A percentile compares a stretch with the other conserved stretches of the same genome.
Conservation (phyloP, 306 rosid genomes). For the Cucumis cinereus region DNA sequence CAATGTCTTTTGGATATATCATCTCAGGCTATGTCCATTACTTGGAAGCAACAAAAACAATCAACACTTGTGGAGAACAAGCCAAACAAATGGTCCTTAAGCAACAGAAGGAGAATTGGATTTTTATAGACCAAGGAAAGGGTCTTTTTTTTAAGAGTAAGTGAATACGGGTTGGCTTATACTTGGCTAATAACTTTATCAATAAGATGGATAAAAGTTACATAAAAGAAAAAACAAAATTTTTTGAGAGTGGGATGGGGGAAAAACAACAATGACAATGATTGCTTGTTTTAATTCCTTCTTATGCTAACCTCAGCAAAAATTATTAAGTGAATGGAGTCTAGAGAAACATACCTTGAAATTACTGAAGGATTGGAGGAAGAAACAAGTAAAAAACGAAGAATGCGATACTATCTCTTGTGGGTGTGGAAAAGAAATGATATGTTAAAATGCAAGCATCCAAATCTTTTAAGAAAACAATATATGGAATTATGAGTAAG, state of each 20-base stretch:
- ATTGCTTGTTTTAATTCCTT: background rate
- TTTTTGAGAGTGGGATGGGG: background rate
- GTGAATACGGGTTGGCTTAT: too few species aligned
- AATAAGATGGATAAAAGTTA: too few species aligned
- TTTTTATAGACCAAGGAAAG: background rate
- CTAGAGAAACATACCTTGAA: background rate
- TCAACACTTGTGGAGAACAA: background rate
- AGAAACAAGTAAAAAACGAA: background rate
- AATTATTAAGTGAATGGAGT: background rate
- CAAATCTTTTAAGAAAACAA: constrained; percentile 41
- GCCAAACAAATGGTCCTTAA: background rate
- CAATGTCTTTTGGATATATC: constrained; percentile 42
- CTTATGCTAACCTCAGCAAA: too few species aligned
- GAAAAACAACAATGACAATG: background rate
- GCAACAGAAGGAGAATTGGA: background rate
- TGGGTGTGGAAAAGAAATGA: constrained; percentile 55
- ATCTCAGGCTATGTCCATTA: constrained; percentile 25
- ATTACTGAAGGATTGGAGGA: background rate
- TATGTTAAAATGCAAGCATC: constrained; percentile 88
- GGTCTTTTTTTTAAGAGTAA: too few species aligned
- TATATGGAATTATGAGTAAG: too few species aligned
- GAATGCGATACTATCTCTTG: constrained; percentile 27
- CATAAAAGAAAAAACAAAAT: background rate
- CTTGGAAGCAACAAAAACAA: constrained; percentile 21
- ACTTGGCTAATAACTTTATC: too few species aligned